Evolutionary conservation across 352 stramenopile genomes (phyloP).

Genomic region (Pythium rhizo-oryzae): DNA sequence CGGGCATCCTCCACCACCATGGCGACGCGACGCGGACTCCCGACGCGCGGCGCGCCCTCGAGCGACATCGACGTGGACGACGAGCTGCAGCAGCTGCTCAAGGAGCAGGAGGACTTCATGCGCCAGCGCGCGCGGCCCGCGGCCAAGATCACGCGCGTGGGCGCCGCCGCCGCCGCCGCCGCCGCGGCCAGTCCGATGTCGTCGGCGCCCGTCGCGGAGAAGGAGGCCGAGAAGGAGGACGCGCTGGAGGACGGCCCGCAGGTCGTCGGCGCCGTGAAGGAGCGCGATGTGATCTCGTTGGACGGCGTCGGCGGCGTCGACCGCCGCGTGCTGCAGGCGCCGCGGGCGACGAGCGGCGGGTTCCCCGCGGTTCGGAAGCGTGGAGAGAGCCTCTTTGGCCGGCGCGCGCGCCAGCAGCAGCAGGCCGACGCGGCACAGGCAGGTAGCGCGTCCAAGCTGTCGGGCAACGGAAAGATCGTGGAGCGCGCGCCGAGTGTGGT

Average conservation of each 20-base stretch:
- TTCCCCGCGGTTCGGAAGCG: conserved; percentile 64
- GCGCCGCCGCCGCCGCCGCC: not conserved
- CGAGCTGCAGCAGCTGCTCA: conserved; percentile 76
- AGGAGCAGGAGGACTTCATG: conserved; percentile 83
- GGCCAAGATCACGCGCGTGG: conserved; percentile 56
- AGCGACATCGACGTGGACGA: conserved; percentile 67
- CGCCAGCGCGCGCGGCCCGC: conserved; percentile 54
- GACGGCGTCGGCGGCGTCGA: conserved; percentile 37
- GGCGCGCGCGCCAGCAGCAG: conserved; percentile 40
- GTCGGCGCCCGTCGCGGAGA: not conserved
- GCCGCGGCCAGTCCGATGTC: not conserved
- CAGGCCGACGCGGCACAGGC: not conserved
- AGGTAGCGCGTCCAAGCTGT: conserved; percentile 17
- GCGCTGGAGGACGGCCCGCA: conserved; percentile 30
- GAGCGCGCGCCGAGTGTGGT: conserved; percentile 23
- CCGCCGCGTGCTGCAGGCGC: not conserved
- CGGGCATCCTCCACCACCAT: conserved; percentile 1
- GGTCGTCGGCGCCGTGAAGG: conserved; percentile 61
- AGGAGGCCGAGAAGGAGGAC: not conserved
- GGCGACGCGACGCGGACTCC: conserved; percentile 3
- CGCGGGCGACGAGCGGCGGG: conserved; percentile 39
- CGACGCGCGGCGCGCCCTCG: not conserved
- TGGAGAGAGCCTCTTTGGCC: conserved; percentile 74
- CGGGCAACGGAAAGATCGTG: conserved; percentile 29
- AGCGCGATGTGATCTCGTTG: conserved; percentile 55